A percentile compares a stretch with the other conserved stretches of the same genome.
Evolutionary conservation across 2,329 filamentous ascomycete species (phyloP).

Genomic region (Metarhizium robertsii): DNA sequence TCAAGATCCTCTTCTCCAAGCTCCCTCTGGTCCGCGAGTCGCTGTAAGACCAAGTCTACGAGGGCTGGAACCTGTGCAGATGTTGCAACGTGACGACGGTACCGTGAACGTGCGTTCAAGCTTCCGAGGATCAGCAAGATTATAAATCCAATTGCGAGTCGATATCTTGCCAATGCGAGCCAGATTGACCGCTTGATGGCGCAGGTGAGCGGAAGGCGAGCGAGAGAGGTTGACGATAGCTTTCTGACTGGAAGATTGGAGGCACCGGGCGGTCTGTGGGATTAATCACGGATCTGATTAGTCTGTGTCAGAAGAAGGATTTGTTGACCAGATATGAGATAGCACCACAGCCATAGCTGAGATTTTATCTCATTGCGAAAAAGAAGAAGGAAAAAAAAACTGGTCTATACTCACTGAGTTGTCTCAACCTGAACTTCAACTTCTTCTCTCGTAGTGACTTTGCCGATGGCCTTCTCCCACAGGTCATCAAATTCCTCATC

Average conservation of each 20-base stretch:
- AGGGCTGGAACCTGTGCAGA: slow-evolving; percentile 70
- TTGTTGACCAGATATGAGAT: not conserved
- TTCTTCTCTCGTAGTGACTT: slow-evolving; percentile 56
- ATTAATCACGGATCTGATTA: slow-evolving; percentile 75
- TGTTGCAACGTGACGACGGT: slow-evolving; percentile 54
- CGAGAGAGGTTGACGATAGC: slow-evolving; percentile 82
- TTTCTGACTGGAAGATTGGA: slow-evolving; percentile 49
- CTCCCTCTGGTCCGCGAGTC: slow-evolving; percentile 74
- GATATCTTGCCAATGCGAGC: slow-evolving; percentile 76
- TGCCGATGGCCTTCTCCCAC: slow-evolving; percentile 64
- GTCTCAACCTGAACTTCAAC: slow-evolving; percentile 35
- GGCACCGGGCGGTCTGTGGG: slow-evolving; percentile 63
- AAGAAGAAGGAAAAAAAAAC: slow-evolving; percentile 9
- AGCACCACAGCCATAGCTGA: not conserved
- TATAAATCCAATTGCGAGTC: slow-evolving; percentile 69
- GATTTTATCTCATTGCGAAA: not conserved
- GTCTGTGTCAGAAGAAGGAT: slow-evolving; percentile 50
- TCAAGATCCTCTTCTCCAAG: slow-evolving; percentile 58
- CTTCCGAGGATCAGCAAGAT: slow-evolving; percentile 37
- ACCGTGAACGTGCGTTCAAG: slow-evolving; percentile 55
- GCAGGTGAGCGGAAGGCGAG: slow-evolving; percentile 80
- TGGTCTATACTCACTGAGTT: slow-evolving; percentile 41
- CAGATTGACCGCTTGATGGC: slow-evolving; percentile 69
- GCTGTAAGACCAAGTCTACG: slow-evolving; percentile 75
- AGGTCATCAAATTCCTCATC: slow-evolving; percentile 88